A percentile compares a stretch with the other conserved stretches of the same genome.
phyloP scores from a whole-genome alignment of 2,329 filamentous ascomycete genomes.

The Neocucurbitaria cava region DNA sequence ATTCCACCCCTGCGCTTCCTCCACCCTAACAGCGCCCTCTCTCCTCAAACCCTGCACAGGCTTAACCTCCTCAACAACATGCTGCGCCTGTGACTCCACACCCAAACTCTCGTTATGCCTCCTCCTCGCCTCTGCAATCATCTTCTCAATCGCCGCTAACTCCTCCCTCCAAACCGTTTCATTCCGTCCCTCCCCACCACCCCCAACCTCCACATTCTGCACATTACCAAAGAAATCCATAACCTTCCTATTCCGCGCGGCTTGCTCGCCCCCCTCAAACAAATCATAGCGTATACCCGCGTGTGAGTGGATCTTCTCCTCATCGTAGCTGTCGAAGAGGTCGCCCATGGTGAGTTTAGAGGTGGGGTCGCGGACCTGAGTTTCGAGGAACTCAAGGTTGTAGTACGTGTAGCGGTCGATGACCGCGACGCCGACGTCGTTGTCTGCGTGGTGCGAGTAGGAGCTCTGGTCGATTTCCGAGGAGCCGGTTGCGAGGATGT shows the following conservation, averaged over 20 bases:
- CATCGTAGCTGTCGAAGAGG: slow-evolving; percentile 95
- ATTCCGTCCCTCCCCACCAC: slow-evolving; percentile 48
- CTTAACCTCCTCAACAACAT: slow-evolving; percentile 33
- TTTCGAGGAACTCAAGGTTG: slow-evolving; percentile 95
- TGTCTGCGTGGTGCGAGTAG: slow-evolving; percentile 97
- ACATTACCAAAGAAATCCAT: slow-evolving; percentile 99
- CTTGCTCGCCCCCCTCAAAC: slow-evolving; percentile 83
- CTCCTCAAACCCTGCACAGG: slow-evolving; percentile 25
- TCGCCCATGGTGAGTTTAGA: slow-evolving; percentile 91
- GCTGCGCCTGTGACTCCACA: slow-evolving; percentile 24
- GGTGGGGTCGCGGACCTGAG: slow-evolving; percentile 81
- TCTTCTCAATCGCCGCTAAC: slow-evolving; percentile 71
- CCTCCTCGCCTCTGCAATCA: slow-evolving; percentile 63
- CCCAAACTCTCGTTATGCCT: slow-evolving; percentile 43
- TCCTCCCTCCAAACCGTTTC: slow-evolving; percentile 68
- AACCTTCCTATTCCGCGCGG: slow-evolving; percentile 78
- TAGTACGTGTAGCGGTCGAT: slow-evolving; percentile 99
- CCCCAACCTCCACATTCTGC: slow-evolving; percentile 90
- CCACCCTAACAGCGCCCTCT: slow-evolving; percentile 45
- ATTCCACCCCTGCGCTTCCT: slow-evolving; percentile 46
- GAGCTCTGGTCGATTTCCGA: slow-evolving; percentile 95
- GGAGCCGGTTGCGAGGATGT: slow-evolving; percentile 97
- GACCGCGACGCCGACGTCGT: slow-evolving; percentile 95
- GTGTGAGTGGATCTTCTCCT: slow-evolving; percentile 90
- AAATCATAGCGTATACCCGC: slow-evolving; percentile 93